These are phyloP conservation scores for Cymbopogon flexuosus DNA, from an alignment of 202 grass and related monocot genomes.

Conservation along the genomic window DNA sequence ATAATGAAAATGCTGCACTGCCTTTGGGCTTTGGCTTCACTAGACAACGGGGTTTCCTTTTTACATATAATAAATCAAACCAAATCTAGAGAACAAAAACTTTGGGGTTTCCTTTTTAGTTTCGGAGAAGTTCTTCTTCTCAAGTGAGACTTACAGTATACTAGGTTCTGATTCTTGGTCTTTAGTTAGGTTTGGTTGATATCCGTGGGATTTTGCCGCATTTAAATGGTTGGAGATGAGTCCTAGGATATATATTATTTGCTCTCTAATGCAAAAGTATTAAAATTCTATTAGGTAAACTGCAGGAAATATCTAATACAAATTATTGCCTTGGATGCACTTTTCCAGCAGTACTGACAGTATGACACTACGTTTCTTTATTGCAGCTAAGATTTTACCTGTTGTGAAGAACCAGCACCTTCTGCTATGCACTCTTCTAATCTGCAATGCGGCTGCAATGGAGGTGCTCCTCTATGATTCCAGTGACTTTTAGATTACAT, in stretches of 20 bases:
- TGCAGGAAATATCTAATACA: background rate
- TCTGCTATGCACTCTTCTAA: conserved; percentile 85
- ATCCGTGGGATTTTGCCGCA: background rate
- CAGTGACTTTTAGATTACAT: background rate
- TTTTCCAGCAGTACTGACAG: background rate
- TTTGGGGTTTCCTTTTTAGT: background rate
- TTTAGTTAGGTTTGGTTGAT: background rate
- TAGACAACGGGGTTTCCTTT: background rate
- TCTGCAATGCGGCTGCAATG: conserved; percentile 88
- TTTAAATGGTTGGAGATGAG: background rate
- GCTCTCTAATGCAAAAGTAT: background rate
- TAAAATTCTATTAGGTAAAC: background rate
- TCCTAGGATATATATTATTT: background rate
- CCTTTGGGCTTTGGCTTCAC: background rate
- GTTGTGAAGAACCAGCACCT: conserved; percentile 88
- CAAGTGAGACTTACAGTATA: background rate
- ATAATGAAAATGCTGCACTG: background rate
- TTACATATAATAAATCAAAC: background rate
- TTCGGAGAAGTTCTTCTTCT: background rate
- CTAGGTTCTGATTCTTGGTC: no score
- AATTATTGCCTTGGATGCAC: background rate
- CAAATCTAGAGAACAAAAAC: background rate
- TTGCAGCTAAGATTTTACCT: conserved; percentile 85
- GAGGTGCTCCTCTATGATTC: conserved; percentile 46
- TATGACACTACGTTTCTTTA: background rate